Evolutionary conservation across 2,329 filamentous ascomycete species (phyloP), one percentile per base, ranked within the genome.

Genomic region (Penicillium janthinellum): DNA sequence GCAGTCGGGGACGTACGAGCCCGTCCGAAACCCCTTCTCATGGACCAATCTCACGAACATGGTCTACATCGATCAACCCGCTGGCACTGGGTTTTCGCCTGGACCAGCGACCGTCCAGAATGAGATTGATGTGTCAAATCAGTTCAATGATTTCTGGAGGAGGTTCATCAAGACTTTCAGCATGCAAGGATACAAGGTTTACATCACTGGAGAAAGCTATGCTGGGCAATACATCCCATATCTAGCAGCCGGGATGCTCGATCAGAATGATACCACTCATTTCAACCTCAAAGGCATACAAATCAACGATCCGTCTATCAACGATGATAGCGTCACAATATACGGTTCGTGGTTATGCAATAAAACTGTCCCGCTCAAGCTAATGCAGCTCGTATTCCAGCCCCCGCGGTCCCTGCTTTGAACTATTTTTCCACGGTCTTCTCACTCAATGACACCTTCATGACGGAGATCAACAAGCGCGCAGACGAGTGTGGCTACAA

Each of bases 111-210:
- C 83, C 0, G 88, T 88, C 10, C 86, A 80, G 4, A 84, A 83
- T 66, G 87, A 91, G 64, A 83, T 86, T 34, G 89, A 92, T 64
- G 81, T 89, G 1, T 88, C 89, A 0, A 75, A 78, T n/a, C 84
- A 93, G 65, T 92, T 94, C 72, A 79, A 89, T 15, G 88, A 88
- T 52, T 95, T 92, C 77, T 92, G 87, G 82, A 86, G 86, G 75
- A 89, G 90, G 73, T 92, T 92, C 64, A 78, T 91, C 59, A 81
- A 90, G 37, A 87, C 86, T 0, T 92, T 92, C 65, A 79, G 76
- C n/a, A 79, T 91, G 68, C 82, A 90, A 20, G 83, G 83, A 12
- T 86, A 84, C 67, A 90, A 89, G 64, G 83, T 92, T 10, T 94
- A 89, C 73, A 84, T 95, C 58, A 83, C 89, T 0, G 91, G 90